Conservation (phyloP, 2,329 filamentous ascomycete species). For the Coniochaeta ligniaria region DNA sequence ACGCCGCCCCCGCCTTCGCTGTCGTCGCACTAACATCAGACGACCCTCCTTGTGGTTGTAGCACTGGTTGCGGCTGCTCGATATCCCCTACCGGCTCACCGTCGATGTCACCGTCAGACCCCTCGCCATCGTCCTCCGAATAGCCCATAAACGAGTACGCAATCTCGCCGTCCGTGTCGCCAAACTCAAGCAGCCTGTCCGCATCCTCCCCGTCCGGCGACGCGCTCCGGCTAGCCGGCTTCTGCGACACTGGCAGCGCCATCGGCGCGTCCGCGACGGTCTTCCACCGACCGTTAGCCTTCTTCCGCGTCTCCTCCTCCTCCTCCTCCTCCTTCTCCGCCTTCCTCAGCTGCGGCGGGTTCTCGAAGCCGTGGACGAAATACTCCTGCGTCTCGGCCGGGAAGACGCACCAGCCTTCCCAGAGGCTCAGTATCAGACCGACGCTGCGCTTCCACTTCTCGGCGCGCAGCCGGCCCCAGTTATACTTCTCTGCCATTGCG, state of each 20-base stretch:
- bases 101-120: slow-evolving; percentile 36
- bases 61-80: slow-evolving; percentile 19
- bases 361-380: slow-evolving; percentile 64
- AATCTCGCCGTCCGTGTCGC: slow-evolving; percentile 5
- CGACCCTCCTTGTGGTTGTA: slow-evolving; percentile 4
- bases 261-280: slow-evolving; percentile 31
- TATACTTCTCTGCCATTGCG: slow-evolving; percentile 60
- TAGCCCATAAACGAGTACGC: slow-evolving; percentile 25
- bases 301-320: background rate
- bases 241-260: slow-evolving; percentile 14
- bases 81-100: slow-evolving; percentile 37
- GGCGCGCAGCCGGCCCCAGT: slow-evolving; percentile 74
- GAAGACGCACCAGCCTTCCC: slow-evolving; percentile 68
- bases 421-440: slow-evolving; percentile 59
- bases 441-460: slow-evolving; percentile 82
- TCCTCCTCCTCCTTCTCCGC: slow-evolving; percentile 21
- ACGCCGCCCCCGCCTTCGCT: slow-evolving; percentile 14
- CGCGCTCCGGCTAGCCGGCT: background rate
- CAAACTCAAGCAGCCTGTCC: slow-evolving; percentile 10
- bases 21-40: slow-evolving; percentile 24
- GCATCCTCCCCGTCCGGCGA: slow-evolving; percentile 5
- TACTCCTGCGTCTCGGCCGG: slow-evolving; percentile 65
- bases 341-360: slow-evolving; percentile 46
- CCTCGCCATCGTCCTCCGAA: slow-evolving; percentile 39
- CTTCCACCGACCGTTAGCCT: slow-evolving; percentile 36